Percentiles rank a stretch among this genome's conserved stretches.
Conservation (phyloP, 2,329 filamentous ascomycete species). For the Hypoxylon sp. region DNA sequence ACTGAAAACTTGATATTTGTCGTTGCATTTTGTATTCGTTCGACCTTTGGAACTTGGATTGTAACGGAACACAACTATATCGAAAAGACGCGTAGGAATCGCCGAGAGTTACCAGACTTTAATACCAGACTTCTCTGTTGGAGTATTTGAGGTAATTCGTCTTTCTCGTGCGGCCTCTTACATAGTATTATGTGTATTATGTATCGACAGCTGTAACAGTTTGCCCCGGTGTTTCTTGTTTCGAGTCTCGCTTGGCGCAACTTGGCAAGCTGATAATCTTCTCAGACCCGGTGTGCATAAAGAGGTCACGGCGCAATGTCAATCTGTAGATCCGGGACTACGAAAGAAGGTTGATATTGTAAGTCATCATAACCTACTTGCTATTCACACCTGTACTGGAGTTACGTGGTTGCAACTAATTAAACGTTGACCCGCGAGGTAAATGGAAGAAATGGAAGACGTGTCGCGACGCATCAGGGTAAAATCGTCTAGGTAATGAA, state of each 20-base stretch:
- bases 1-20: not conserved
- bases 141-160: conserved; percentile 32
- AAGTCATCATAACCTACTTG: conserved; percentile 19
- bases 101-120: conserved; percentile 27
- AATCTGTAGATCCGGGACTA: conserved; percentile 38
- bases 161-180: conserved; percentile 16
- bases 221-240: conserved; percentile 45
- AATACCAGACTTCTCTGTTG: conserved; percentile 15
- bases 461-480: not conserved
- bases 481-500: conserved; percentile 1
- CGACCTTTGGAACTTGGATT: not conserved
- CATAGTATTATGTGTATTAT: conserved; percentile 15
- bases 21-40: conserved; percentile 14
- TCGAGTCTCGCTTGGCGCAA: conserved; percentile 46
- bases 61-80: conserved; percentile 1
- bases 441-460: not conserved
- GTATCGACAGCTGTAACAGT: conserved; percentile 17
- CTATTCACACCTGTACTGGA: conserved; percentile 9
- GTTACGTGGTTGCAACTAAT: conserved; percentile 14
- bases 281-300: conserved; percentile 33
- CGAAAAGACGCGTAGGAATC: conserved; percentile 11
- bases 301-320: conserved; percentile 35
- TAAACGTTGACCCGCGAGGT: conserved; percentile 12
- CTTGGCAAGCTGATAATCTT: conserved; percentile 39
- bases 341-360: conserved; percentile 15